Conservation (phyloP, 1,139 yeast genomes). For the Keqinozyma sinolaborantium region DNA sequence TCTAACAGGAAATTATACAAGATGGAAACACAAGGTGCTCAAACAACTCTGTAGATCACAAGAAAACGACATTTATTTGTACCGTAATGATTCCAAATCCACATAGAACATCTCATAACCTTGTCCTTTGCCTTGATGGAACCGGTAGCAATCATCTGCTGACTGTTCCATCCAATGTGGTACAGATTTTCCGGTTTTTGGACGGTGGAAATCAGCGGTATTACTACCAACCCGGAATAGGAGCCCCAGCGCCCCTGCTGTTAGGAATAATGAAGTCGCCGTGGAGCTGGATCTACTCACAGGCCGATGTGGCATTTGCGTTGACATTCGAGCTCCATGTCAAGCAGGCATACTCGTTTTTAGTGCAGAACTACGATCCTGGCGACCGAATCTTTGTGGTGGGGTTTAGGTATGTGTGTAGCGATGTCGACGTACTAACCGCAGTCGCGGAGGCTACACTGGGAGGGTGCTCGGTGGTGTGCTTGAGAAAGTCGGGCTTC, state of each 20-base stretch:
- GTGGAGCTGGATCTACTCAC: conserved; percentile 12
- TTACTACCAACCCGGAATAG: conserved; percentile 68
- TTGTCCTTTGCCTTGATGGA: conserved; percentile 63
- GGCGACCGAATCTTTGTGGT: conserved; percentile 54
- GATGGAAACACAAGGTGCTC: too few relatives aligned
- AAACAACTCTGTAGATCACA: too few relatives aligned
- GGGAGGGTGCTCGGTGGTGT: conserved; percentile 62
- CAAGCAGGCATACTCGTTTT: conserved; percentile 50
- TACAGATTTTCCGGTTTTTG: conserved; percentile 50
- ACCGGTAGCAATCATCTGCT: conserved; percentile 59
- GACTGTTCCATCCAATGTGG: conserved; percentile 51
- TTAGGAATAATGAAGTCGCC: conserved; percentile 15
- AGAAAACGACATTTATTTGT: too few relatives aligned
- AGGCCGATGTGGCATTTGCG: conserved; percentile 50
- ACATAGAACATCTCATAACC: too few relatives aligned
- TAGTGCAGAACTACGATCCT: conserved; percentile 41
- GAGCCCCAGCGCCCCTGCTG: conserved; percentile 42
- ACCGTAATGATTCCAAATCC: too few relatives aligned
- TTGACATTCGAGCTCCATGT: conserved; percentile 53
- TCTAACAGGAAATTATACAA: too few relatives aligned
- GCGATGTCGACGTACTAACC: conserved; percentile 5
- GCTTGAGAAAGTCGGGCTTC: conserved; percentile 58
- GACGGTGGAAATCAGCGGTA: conserved; percentile 50
- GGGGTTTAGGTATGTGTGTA: conserved; percentile 44
- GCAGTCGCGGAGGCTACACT: conserved; percentile 61